Evolutionary conservation across 2,329 filamentous ascomycete genomes (phyloP), one percentile per base, ranked within the genome.

Genomic region (Colletotrichum horii): DNA sequence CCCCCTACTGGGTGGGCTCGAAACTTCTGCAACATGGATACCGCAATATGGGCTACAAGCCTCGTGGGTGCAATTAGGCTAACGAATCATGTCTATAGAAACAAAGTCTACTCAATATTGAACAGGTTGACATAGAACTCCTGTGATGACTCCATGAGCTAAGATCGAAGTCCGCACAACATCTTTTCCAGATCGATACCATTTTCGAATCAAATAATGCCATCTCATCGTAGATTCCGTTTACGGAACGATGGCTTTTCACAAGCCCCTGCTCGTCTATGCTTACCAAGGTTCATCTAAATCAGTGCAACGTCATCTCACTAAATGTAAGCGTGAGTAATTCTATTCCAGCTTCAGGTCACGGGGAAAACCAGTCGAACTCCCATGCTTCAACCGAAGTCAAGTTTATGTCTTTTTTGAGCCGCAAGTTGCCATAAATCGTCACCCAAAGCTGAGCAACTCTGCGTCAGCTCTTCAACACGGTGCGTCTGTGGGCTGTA

Each of bases 321-420:
- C 6, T 52, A 22, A 22, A 52, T 52, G n/a, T 52, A 14, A 14
- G n/a, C 8, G 14, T 52, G n/a, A 22, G 43, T 6, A 14, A 22
- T 52, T 0, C 1, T 8, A 14, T 22, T 48, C 0, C n/a, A 52
- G 12, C 12, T 14, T 52, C 11, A 11, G 7, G 6, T 24, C 0
- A 22, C 24, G 6, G 1, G 43, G 24, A 1, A 0, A 52, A 11
- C n/a, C n/a, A n/a, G n/a, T n/a, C n/a, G n/a, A n/a, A n/a, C n/a
- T n/a, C n/a, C n/a, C 6, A 52, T 14, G 43, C 43, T n/a, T 52
- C n/a, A 2, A 4, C 43, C n/a, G 43, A 52, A 22, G n/a, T 52
- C 8, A 4, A 14, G n/a, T 6, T 22, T 4, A 14, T 14, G n/a
- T 22, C 43, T 52, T 4, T 14, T 22, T 4, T 52, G n/a, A 52